A percentile compares a stretch with the other conserved stretches of the same genome.
These are phyloP conservation scores for Oryza meridionalis DNA, from an alignment of 176 grass and related monocot genomes.

Conservation along the genomic window DNA sequence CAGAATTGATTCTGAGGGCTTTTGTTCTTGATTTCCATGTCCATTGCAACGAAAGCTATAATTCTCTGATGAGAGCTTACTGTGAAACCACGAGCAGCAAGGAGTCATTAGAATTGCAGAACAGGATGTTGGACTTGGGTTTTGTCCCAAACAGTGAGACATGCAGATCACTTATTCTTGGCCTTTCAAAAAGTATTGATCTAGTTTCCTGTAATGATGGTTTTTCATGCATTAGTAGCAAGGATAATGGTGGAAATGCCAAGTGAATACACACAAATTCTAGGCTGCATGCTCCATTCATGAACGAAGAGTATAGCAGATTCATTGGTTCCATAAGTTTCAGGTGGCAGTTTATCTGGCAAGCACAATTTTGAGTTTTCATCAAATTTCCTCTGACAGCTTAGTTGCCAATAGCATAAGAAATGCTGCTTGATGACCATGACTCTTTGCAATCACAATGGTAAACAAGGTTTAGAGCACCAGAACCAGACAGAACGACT, in stretches of 20 bases:
- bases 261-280: neutral
- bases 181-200: constrained; percentile 53
- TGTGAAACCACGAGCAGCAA: constrained; percentile 49
- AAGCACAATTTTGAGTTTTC: neutral
- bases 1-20: constrained; percentile 57
- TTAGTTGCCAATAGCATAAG: neutral
- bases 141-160: constrained; percentile 77
- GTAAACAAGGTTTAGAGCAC: neutral
- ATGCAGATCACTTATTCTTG: constrained; percentile 68
- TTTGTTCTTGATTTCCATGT: constrained; percentile 69
- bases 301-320: neutral
- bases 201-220: constrained; percentile 15
- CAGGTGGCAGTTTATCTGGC: neutral
- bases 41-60: constrained; percentile 63
- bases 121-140: constrained; percentile 73
- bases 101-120: constrained; percentile 63
- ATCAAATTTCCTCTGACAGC: neutral
- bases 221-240: constrained; percentile 4
- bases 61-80: constrained; percentile 62
- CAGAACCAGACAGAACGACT: neutral
- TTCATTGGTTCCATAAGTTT: neutral
- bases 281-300: neutral
- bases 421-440: neutral
- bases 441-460: neutral
- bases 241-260: neutral